Evolutionary conservation across 768 basidiomycete genomes (phyloP), one percentile per base, ranked within the genome.

Genomic region (Lepiota brunneoincarnata): DNA sequence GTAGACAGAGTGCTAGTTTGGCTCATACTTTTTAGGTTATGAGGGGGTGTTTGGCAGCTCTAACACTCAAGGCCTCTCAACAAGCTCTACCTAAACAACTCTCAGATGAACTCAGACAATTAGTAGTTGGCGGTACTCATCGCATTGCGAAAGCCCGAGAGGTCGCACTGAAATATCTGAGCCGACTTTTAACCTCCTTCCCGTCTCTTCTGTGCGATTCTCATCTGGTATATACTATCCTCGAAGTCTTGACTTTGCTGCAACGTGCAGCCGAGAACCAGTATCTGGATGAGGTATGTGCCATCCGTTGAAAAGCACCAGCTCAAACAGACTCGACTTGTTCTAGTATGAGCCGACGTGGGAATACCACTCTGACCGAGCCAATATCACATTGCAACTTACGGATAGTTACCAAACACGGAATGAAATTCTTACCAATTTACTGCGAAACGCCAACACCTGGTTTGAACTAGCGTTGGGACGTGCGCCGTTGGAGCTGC

Each of bases 201-300:
- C 94, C 97, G 1, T 93, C 94, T 12, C 74, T 99, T 46, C 89
- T 97, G 83, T 98, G 96, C 69, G 89, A 95, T 62, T 82, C 87
- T 3, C 78, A 85, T 9, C 78, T 98, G 11, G 89, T 98, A 5
- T 93, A 88, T 59, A 84, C 91, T 36, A 88, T 98, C 44, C 76
- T 98, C 36, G 96, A 99, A 63, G 87, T 92, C 41, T 76, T 99
- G 55, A 98, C 97, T 0, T 75, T 98, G 7, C 73, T 98, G 58
- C 83, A 93, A 55, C 81, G 85, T 44, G 86, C 93, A 0, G 93
- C 91, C 63, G 92, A 98, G 68, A 89, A 93, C 57, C 93, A 97
- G 71, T 93, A 84, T 61, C 72, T 82, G 3, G 93, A 98, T 70
- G 96, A 98, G 82, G 94, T 91, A 58, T 49, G 75, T 59, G 5